Evolutionary conservation across 768 basidiomycete species (phyloP).

Genomic region (Tephrocybe rancida): DNA sequence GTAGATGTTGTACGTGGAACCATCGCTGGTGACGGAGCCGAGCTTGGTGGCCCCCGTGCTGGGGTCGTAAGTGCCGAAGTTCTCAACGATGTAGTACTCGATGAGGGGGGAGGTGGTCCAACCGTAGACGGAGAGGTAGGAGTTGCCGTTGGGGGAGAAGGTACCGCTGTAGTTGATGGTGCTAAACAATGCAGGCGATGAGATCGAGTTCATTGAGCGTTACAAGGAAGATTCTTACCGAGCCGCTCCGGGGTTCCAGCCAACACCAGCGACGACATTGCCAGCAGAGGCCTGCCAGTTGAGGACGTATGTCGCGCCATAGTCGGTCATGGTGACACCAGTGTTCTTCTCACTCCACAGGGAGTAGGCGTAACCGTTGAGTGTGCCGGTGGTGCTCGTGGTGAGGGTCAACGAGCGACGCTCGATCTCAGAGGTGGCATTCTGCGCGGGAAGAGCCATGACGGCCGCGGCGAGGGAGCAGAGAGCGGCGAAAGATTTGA

Average conservation of each 20-base stretch:
- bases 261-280: constrained; percentile 38
- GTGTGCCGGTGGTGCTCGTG: constrained; percentile 29
- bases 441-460: constrained; percentile 18
- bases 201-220: background rate
- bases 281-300: constrained; percentile 30
- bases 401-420: constrained; percentile 17
- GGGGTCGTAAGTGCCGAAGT: constrained; percentile 42
- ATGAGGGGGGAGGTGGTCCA: constrained; percentile 45
- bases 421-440: constrained; percentile 18
- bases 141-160: constrained; percentile 38
- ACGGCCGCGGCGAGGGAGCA: constrained; percentile 17
- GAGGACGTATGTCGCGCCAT: constrained; percentile 31
- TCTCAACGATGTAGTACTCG: constrained; percentile 49
- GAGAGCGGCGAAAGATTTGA: constrained; percentile 10
- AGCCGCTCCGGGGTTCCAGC: constrained; percentile 32
- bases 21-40: constrained; percentile 42
- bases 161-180: constrained; percentile 36
- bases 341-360: constrained; percentile 34
- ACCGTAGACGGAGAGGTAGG: constrained; percentile 45
- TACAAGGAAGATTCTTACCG: constrained; percentile 14
- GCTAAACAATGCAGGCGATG: constrained; percentile 19
- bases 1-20: constrained; percentile 45
- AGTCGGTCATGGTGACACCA: constrained; percentile 32
- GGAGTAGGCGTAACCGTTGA: constrained; percentile 39
- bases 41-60: constrained; percentile 27